These are phyloP conservation scores for Neoarthrinium moseri DNA, from an alignment of 2,329 filamentous ascomycete genomes.

Conservation along the genomic window DNA sequence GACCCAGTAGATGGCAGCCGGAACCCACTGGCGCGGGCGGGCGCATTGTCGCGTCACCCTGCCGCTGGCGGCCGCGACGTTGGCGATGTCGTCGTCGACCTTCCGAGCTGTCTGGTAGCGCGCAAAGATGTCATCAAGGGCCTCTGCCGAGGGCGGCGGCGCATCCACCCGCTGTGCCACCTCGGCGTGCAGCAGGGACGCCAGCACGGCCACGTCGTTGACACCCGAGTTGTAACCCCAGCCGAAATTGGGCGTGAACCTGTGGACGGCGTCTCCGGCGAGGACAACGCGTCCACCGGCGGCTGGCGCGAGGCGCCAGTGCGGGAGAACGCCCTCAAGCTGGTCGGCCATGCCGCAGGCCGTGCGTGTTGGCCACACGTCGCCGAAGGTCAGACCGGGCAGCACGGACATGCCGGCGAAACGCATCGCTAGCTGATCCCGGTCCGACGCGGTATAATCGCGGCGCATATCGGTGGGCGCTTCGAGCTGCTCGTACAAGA, in stretches of 20 bases:
- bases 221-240: constrained; percentile 3
- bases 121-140: constrained; percentile 1
- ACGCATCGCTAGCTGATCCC: neutral
- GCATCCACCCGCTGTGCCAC: neutral
- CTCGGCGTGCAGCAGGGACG: constrained; percentile 1
- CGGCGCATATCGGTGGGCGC: neutral
- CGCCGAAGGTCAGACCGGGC: neutral
- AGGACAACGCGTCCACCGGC: constrained; percentile 26
- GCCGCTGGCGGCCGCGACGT: neutral
- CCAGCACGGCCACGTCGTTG: constrained; percentile 1
- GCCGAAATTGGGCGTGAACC: constrained; percentile 3
- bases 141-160: neutral
- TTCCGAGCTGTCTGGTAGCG: neutral
- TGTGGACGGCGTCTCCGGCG: constrained; percentile 13
- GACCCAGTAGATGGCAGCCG: neutral
- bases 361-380: constrained; percentile 2
- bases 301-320: constrained; percentile 27
- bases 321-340: constrained; percentile 28
- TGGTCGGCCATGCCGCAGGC: constrained; percentile 2
- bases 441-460: neutral
- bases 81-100: constrained; percentile 2
- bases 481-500: constrained; percentile 5
- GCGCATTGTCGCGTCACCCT: constrained; percentile 1
- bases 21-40: constrained; percentile 1
- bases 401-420: constrained; percentile 1